Percentiles rank a stretch among this genome's conserved stretches.
Conservation (phyloP, 495 filamentous ascomycete species). For the Acidiella bohemica region DNA sequence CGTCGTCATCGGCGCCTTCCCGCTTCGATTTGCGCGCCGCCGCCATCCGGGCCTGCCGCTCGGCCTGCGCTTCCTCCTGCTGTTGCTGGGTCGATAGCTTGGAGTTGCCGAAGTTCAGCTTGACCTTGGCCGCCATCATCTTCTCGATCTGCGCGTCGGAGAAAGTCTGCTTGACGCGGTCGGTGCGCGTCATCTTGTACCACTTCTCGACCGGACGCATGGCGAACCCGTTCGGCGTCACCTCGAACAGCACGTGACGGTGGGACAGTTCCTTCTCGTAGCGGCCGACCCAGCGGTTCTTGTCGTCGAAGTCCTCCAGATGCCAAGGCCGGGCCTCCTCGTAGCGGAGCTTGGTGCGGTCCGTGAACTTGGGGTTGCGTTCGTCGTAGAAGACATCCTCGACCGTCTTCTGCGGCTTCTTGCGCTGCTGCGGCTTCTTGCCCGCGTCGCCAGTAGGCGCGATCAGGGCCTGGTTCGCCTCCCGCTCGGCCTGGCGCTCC, state of each 20-base stretch:
- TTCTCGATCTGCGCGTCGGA: constrained; percentile 77
- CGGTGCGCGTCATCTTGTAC: constrained; percentile 81
- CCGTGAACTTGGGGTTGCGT: constrained; percentile 62
- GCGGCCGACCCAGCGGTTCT: constrained; percentile 80
- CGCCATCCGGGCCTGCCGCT: constrained; percentile 19
- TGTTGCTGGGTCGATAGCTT: constrained; percentile 43
- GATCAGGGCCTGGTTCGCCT: constrained; percentile 74
- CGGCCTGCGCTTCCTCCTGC: constrained; percentile 40
- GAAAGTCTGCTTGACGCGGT: constrained; percentile 64
- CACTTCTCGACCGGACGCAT: constrained; percentile 89
- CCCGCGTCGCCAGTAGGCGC: constrained; percentile 49
- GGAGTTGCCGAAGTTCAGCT: constrained; percentile 14
- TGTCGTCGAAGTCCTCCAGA: constrained; percentile 87
- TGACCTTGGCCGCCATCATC: constrained; percentile 54
- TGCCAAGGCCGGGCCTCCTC: constrained; percentile 96
- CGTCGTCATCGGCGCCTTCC: constrained; percentile 27
- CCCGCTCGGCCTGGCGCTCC: constrained; percentile 68
- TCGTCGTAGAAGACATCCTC: constrained; percentile 41
- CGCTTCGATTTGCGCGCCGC: no score
- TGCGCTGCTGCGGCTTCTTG: constrained; percentile 44
- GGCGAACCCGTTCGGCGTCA: constrained; percentile 51
- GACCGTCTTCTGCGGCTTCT: constrained; percentile 65
- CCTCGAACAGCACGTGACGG: constrained; percentile 58
- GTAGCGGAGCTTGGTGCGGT: constrained; percentile 66
- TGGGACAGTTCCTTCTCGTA: constrained; percentile 78